A percentile compares a stretch with the other conserved stretches of the same genome.
phyloP scores from a whole-genome alignment of 2,329 filamentous ascomycete species.

The Aspergillus novoparasiticus region DNA sequence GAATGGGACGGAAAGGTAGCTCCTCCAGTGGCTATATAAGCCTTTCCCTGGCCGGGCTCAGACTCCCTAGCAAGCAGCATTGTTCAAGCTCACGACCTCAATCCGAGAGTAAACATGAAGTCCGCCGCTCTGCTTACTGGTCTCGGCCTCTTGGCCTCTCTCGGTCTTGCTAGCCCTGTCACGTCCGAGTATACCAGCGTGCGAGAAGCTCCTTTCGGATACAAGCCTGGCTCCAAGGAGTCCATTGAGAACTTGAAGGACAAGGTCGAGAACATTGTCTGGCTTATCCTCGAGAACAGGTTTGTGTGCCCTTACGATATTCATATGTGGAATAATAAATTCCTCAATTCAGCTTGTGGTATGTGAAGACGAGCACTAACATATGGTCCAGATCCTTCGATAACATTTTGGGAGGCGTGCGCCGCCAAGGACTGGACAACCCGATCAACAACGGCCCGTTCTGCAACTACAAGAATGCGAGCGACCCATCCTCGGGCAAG shows the following conservation, averaged over 20 bases:
- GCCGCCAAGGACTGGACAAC: constrained; percentile 42
- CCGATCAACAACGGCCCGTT: constrained; percentile 46
- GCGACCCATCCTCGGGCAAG: constrained; percentile 28
- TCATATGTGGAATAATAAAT: background rate
- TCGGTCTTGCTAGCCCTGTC: background rate
- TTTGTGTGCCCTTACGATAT: background rate
- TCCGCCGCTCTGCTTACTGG: background rate
- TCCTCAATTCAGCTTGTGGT: background rate
- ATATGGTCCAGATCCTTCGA: constrained; percentile 36
- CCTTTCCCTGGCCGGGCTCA: background rate
- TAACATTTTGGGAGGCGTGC: constrained; percentile 49
- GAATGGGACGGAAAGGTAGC: background rate
- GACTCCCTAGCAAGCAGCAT: background rate
- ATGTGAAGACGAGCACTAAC: background rate
- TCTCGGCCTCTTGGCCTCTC: background rate
- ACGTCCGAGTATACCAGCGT: constrained; percentile 1
- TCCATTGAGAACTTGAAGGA: constrained; percentile 36
- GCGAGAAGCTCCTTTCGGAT: constrained; percentile 9
- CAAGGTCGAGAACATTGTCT: constrained; percentile 39
- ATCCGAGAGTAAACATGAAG: background rate
- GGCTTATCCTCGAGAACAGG: constrained; percentile 42
- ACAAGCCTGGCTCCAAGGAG: constrained; percentile 32
- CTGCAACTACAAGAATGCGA: constrained; percentile 46
- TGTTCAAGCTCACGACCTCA: background rate
- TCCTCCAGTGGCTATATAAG: background rate